Base-by-base conservation (phyloP, 2,329 filamentous ascomycete genomes). In the Apiospora koreana region DNA sequence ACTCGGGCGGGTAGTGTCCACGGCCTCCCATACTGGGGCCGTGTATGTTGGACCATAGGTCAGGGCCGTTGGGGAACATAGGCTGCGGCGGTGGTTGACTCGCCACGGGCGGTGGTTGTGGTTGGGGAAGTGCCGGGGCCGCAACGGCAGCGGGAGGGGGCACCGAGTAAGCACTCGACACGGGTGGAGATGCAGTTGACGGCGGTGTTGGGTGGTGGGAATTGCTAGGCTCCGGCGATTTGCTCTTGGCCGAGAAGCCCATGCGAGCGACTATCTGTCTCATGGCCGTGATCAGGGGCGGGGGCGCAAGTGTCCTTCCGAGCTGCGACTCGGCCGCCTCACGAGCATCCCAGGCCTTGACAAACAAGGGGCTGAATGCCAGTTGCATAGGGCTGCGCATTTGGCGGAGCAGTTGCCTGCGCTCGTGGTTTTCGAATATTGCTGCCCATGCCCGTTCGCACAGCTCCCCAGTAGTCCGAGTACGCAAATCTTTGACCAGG, bases 341-440 rank as follows among this genome's bases (percentile, higher is more conserved):
- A 69, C 86, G 85, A 2, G 86, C 87, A 58, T 87, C 85, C 90
- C 90, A 92, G 0, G 89, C 89, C 74, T 89, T 90, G 70, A 92
- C 79, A 50, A 92, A 87, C 23, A 88, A 83, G 25, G 82, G 82
- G 1, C 86, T 86, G 72, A 92, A 89, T 0, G 86, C 86, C 41
- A 86, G 80, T 74, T 90, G 88, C 80, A 90, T 83, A 8, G 88
- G 88, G 58, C 83, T 89, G 67, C 85, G 83, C 65, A 86, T 79
- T 70, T 86, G 83, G 58, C 83, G 83, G 43, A 83, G 81, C 67
- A 88, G 79, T 1, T 85, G 84, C 54, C 88, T 81, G 38, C 83
- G 81, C 7, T 87, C 84, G 75, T 89, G 85, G 76, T 89, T 88
- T 72, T 84, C 82, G 67, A 84, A 81, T 70, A 91, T 87, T 41